A percentile compares a stretch with the other conserved stretches of the same genome.
Conservation (phyloP, 2,329 filamentous ascomycete genomes). For the Cadophora gregata region DNA sequence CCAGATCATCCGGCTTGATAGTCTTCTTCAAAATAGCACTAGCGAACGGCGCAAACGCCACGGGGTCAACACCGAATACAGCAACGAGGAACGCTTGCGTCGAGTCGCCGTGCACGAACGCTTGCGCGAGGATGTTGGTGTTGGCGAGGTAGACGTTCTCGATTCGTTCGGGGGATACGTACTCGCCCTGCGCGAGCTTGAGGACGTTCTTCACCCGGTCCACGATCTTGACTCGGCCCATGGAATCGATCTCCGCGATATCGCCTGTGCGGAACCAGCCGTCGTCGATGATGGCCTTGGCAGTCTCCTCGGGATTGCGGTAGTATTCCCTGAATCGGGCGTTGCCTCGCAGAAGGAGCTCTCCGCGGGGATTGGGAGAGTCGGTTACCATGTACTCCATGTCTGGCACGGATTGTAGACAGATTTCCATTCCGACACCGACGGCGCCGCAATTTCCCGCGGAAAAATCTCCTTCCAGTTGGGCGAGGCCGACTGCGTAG, state of each 20-base stretch:
- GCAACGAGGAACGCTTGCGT: conserved; percentile 82
- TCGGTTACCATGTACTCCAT: conserved; percentile 92
- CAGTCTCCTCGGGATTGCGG: conserved; percentile 87
- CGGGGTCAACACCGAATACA: conserved; percentile 87
- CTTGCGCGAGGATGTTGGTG: conserved; percentile 76
- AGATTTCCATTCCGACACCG: conserved; percentile 71
- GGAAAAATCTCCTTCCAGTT: conserved; percentile 72
- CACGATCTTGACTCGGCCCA: conserved; percentile 90
- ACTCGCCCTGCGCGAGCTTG: conserved; percentile 97
- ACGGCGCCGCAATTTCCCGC: conserved; percentile 83
- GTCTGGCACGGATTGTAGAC: conserved; percentile 86
- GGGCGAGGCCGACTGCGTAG: conserved; percentile 77
- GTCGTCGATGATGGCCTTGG: conserved; percentile 80
- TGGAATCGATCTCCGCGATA: conserved; percentile 81
- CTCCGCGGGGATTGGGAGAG: conserved; percentile 87
- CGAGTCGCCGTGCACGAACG: conserved; percentile 90
- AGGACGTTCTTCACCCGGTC: conserved; percentile 99
- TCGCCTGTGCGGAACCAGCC: conserved; percentile 99
- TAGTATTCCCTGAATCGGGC: conserved; percentile 86
- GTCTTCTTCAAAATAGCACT: conserved; percentile 74
- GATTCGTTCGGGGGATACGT: conserved; percentile 95
- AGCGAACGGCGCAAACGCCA: conserved; percentile 81
- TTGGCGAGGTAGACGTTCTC: conserved; percentile 93
- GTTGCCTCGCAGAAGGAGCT: conserved; percentile 84
- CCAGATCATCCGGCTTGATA: conserved; percentile 68